Evolutionary conservation across 2,329 filamentous ascomycete genomes (phyloP), one percentile per base, ranked within the genome.

Genomic region (Aphanocladium album): DNA sequence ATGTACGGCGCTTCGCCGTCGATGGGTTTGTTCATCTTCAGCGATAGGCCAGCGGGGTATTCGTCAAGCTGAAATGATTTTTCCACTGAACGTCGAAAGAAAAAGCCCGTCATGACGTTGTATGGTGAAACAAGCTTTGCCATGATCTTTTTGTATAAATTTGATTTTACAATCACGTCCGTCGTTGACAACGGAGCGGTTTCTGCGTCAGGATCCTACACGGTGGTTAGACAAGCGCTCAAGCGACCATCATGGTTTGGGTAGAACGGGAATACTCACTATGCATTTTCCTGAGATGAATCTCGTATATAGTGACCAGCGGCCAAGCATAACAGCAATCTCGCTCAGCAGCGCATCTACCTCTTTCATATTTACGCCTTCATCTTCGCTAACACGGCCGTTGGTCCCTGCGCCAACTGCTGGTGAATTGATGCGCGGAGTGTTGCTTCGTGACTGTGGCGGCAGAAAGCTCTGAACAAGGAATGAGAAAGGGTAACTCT

Each of bases 61-160:
- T 99, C 96, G 71, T 99, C 95, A 50, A 99, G 80, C 72, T 99
- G 93, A 74, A 99, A 99, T 0, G 95, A 92, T 73, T 97, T 98
- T 71, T 99, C 95, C 2, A 99, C 93, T 0, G 93, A 96, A 53
- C 95, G 85, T 7, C 96, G 88, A 78, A 97, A 93, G 83, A 97
- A 98, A 77, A 99, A 99, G 1, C 89, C 95, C 2, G 91, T 92
- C 88, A 99, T 93, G 62, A 84, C 78, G 70, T 96, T 96, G 78
- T 97, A 98, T 0, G 95, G 91, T 2, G 83, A 83, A 12, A 87
- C 82, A 1, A 99, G 82, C 62, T 88, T 88, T 56, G 85, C 83
- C 0, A 84, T 82, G 4, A 97, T 83, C 72, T 98, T 98, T 64
- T 84, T 87, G 67, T 85, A 83, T 21, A 99, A 81, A 59, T 90